phyloP scores from a whole-genome alignment of 2,329 filamentous ascomycete species.

The Hymenoscyphus infarciens region DNA sequence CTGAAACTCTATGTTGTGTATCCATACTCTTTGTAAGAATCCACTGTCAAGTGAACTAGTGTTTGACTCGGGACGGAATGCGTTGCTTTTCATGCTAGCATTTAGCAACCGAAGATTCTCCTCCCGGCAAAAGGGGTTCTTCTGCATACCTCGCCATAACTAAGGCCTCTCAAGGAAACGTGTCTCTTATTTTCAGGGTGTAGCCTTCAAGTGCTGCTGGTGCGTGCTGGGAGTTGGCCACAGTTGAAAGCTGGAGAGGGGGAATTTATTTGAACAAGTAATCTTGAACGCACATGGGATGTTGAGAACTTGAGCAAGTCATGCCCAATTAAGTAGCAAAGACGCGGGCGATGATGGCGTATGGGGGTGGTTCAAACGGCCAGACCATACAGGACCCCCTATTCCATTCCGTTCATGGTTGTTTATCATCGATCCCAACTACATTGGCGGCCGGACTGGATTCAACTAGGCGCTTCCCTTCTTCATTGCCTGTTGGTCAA shows the following conservation, averaged over 20 bases:
- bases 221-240: neutral
- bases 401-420: too few relatives aligned
- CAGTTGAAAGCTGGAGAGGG: neutral
- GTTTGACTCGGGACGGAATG: slow-evolving; percentile 36
- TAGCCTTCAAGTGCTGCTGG: neutral
- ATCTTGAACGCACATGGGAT: neutral
- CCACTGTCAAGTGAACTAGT: slow-evolving; percentile 51
- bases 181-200: neutral
- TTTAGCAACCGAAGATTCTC: neutral
- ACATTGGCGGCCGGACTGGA: too few relatives aligned
- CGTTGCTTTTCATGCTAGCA: neutral
- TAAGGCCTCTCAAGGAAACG: neutral
- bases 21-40: slow-evolving; percentile 55
- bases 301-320: neutral
- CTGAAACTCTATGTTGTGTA: slow-evolving; percentile 65
- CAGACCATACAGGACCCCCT: too few relatives aligned
- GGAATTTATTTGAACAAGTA: neutral
- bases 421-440: too few relatives aligned
- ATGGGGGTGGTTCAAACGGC: too few relatives aligned
- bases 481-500: too few relatives aligned
- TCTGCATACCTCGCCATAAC: neutral
- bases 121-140: neutral
- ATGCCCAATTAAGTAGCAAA: too few relatives aligned
- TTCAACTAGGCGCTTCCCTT: too few relatives aligned
- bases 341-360: too few relatives aligned